phyloP scores from a whole-genome alignment of 345 rosid species.

The Syzygium oleosum region DNA sequence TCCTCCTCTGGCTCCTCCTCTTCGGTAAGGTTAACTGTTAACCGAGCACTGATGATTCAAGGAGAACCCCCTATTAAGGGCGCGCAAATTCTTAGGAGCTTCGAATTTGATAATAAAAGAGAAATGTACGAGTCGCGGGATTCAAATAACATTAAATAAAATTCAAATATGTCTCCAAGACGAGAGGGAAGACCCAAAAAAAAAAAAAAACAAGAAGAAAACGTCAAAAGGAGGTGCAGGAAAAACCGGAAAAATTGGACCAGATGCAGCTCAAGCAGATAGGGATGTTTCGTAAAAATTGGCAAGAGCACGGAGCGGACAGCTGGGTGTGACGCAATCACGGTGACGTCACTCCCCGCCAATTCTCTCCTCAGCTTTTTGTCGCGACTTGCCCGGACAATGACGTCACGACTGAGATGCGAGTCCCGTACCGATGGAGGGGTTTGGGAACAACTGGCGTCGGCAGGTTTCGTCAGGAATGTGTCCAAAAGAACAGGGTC shows the following conservation, averaged over 20 bases:
- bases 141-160: not conserved
- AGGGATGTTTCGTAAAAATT: not conserved
- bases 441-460: too few relatives aligned
- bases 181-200: not conserved
- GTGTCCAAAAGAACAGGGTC: too few relatives aligned
- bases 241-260: not conserved
- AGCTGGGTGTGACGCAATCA: not conserved
- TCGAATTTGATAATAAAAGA: too few relatives aligned
- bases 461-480: too few relatives aligned
- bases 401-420: not conserved
- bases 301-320: not conserved
- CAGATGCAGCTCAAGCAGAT: not conserved
- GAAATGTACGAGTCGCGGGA: accelerated
- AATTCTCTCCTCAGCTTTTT: not conserved
- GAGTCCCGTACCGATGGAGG: too few relatives aligned
- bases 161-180: not conserved
- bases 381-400: not conserved
- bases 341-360: not conserved
- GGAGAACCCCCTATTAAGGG: too few relatives aligned
- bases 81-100: too few relatives aligned
- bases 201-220: too few relatives aligned
- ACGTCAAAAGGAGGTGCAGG: not conserved
- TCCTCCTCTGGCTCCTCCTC: too few relatives aligned
- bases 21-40: too few relatives aligned
- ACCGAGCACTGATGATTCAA: too few relatives aligned